A percentile compares a stretch with the other conserved stretches of the same genome.
Conservation (phyloP, 768 basidiomycete genomes). For the Suillus lakei region DNA sequence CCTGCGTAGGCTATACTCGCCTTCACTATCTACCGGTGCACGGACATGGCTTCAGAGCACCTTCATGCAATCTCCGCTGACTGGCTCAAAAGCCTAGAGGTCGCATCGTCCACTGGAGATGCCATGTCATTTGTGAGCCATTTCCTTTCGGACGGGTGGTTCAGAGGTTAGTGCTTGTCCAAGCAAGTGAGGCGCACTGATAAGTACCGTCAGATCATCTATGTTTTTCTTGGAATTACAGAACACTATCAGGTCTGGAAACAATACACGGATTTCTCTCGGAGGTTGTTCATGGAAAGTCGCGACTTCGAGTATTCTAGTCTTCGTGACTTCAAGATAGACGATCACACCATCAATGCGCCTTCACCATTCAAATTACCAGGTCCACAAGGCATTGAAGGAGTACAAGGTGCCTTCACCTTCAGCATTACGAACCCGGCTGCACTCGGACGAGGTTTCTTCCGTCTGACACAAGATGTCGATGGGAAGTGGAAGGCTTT, state of each 20-base stretch:
- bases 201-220: neutral
- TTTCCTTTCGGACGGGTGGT: slow-evolving; percentile 1
- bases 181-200: neutral
- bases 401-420: neutral
- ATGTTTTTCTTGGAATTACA: slow-evolving; percentile 2
- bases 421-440: neutral
- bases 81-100: neutral
- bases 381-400: slow-evolving; percentile 1
- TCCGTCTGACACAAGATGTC: slow-evolving; percentile 52
- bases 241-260: neutral
- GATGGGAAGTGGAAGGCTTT: slow-evolving; percentile 58
- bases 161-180: slow-evolving; percentile 2
- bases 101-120: neutral
- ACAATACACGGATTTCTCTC: neutral
- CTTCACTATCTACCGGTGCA: neutral
- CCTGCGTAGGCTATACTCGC: neutral
- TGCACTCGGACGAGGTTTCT: slow-evolving; percentile 40
- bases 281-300: neutral
- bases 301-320: neutral
- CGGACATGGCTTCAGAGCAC: neutral
- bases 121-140: neutral
- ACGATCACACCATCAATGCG: neutral
- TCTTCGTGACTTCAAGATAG: slow-evolving; percentile 2
- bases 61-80: neutral
- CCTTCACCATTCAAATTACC: slow-evolving; percentile 2